Evolutionary conservation across 331 rosid species (phyloP).

Genomic region (Acacia concinna): DNA sequence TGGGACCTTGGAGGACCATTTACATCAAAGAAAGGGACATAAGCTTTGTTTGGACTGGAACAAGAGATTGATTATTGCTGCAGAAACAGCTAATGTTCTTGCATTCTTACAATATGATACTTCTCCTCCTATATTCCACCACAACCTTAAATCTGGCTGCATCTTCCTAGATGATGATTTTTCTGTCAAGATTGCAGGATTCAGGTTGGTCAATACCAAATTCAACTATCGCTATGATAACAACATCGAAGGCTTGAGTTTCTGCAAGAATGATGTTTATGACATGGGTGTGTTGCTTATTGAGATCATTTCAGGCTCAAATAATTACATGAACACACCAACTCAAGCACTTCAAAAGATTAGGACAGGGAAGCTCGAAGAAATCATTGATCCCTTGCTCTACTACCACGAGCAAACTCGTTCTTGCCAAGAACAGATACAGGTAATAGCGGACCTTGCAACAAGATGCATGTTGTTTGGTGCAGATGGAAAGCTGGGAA

Average conservation of each 20-base stretch:
- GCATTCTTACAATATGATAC: constrained; percentile 72
- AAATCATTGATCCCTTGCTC: constrained; percentile 74
- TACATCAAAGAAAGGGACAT: constrained; percentile 51
- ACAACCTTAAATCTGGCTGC: constrained; percentile 62
- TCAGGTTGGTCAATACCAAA: constrained; percentile 44
- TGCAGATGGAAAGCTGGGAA: constrained; percentile 74
- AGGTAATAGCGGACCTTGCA: constrained; percentile 83
- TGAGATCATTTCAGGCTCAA: constrained; percentile 77
- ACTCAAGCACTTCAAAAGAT: constrained; percentile 61
- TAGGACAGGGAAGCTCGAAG: constrained; percentile 74
- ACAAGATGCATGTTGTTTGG: constrained; percentile 84
- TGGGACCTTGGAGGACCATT: constrained; percentile 75
- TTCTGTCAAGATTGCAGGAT: constrained; percentile 72
- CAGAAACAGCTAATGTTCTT: constrained; percentile 69
- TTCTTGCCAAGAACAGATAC: constrained; percentile 64
- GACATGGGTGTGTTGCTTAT: constrained; percentile 78
- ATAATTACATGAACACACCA: constrained; percentile 53
- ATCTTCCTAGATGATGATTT: constrained; percentile 62
- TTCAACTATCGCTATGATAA: constrained; percentile 34
- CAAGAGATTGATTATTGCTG: constrained; percentile 70
- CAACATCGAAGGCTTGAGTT: constrained; percentile 19
- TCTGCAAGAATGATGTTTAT: constrained; percentile 67
- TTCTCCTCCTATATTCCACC: constrained; percentile 83
- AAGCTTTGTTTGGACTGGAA: constrained; percentile 67
- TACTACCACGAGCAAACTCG: constrained; percentile 69